These are phyloP conservation scores for Lantana camara DNA, from an alignment of 257 asterid genomes.

Conservation along the genomic window DNA sequence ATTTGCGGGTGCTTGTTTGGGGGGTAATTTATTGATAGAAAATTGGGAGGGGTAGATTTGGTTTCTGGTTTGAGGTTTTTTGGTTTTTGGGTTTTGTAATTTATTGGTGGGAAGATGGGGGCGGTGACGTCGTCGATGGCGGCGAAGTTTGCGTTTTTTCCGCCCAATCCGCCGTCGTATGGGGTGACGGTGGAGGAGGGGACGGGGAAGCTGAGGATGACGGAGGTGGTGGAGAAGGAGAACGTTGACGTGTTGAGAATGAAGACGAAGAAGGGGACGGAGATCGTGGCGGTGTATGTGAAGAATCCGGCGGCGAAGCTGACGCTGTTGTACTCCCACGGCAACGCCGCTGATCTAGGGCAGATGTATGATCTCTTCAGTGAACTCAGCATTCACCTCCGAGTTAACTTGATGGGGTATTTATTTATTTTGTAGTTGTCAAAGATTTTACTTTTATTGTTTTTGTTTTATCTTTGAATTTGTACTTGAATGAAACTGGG, in stretches of 20 bases:
- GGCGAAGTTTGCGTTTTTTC: conserved; percentile 90
- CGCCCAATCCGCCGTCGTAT: conserved; percentile 90
- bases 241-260: conserved; percentile 84
- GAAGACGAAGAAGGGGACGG: conserved; percentile 73
- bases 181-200: conserved; percentile 55
- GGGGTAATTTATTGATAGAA: background rate
- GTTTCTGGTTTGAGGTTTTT: background rate
- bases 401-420: conserved; percentile 94
- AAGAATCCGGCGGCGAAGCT: conserved; percentile 79
- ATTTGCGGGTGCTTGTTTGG: background rate
- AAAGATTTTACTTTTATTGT: background rate
- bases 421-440: background rate
- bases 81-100: background rate
- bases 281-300: conserved; percentile 76
- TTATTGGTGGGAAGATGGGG: conserved; percentile 64
- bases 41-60: background rate
- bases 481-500: conserved; percentile 6
- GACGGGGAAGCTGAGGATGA: conserved; percentile 72
- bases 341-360: conserved; percentile 99
- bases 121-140: conserved; percentile 93
- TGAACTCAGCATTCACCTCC: conserved; percentile 86
- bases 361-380: conserved; percentile 89
- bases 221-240: conserved; percentile 75
- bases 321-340: conserved; percentile 87
- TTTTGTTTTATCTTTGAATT: background rate